phyloP scores from a whole-genome alignment of 345 rosid genomes.

The Gossypioides kirkii region DNA sequence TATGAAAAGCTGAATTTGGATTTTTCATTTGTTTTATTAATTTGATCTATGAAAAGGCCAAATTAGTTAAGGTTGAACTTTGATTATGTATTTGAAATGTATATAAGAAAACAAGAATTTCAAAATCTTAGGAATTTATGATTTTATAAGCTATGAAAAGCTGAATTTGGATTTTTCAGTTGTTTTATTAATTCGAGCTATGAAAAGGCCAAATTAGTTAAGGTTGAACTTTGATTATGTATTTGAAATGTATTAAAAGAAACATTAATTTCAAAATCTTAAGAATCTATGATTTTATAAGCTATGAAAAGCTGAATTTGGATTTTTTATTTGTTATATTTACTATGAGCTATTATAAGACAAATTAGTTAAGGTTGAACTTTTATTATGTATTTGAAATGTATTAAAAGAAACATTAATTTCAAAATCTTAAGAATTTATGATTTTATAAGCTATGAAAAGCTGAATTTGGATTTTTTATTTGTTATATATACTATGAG shows the following conservation, averaged over 20 bases:
- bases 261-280: neutral
- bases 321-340: no score
- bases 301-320: neutral
- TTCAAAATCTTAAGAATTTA: no score
- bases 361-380: neutral
- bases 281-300: no score
- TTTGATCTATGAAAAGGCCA: neutral
- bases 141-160: no score
- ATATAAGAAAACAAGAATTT: no score
- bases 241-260: neutral
- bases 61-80: neutral
- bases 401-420: neutral
- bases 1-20: no score
- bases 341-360: neutral
- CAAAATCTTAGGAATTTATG: no score
- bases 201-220: neutral
- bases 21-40: no score
- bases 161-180: neutral
- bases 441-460: no score
- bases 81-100: neutral
- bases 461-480: no score
- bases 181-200: neutral
- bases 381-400: neutral
- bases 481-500: no score
- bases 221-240: neutral